Evolutionary conservation across 805 yeast species (phyloP), one percentile per base, ranked within the genome.

Genomic region (Saccharomycopsis malanga): DNA sequence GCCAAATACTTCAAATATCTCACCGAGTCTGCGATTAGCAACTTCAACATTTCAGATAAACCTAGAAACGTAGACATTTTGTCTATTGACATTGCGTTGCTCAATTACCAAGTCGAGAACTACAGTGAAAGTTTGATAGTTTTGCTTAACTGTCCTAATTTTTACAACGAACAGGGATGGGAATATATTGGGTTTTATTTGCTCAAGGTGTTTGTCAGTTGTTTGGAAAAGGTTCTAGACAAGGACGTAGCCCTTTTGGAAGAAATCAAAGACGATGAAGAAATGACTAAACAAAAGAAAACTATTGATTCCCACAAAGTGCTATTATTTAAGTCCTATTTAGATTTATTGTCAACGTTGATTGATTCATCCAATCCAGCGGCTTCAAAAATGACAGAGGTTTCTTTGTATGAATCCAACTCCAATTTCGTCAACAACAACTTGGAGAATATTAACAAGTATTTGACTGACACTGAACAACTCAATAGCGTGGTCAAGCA

Each of bases 131-230:
- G 96, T 1, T 73, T 79, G 14, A 66, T 73, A 4, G 76, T 85
- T 2, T 66, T 91, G 10, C 76, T 77, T 34, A 76, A 79, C 6
- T 79, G 93, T 2, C 86, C 85, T 40, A 77, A 75, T 34, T 77
- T 77, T 46, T 88, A 84, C 57, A 71, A 74, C 5, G 63, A 71
- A 17, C 76, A 80, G 40, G 87, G 88, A 1, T 89, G 97, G 97
- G 74, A 74, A 43, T 62, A 67, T 39, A 76, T 87, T 58, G 85
- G 94, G 1, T 71, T 77, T 4, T 64, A 73, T n/a, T 63, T 91
- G 15, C 68, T 87, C 34, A 78, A 77, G 54, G 67, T 81, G 1
- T 87, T 81, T 58, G 71, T 85, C 24, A 77, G 78, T 34, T 87
- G 95, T 56, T 68, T 88, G 32, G 76, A 76, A 51, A 65, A 73